Percentiles rank a stretch among this genome's conserved stretches.
phyloP scores from a whole-genome alignment of 129 eudicot genomes.

The Scalesia atractyloides region DNA sequence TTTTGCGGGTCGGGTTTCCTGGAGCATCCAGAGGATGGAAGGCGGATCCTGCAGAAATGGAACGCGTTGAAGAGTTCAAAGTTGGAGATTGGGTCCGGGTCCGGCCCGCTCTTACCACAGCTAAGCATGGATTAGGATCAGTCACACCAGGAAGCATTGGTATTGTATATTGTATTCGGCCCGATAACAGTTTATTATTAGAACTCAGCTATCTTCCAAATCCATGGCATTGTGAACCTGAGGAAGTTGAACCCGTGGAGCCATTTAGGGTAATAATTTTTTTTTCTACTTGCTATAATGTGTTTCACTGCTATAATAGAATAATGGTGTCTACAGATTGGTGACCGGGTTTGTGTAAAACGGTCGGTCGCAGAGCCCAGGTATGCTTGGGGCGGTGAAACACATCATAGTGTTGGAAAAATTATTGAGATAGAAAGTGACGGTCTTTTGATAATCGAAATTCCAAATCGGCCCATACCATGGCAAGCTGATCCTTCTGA shows the following conservation, averaged over 20 bases:
- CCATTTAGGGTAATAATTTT: constrained; percentile 84
- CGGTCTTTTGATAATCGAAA: constrained; percentile 92
- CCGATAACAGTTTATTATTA: constrained; percentile 83
- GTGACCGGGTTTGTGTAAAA: constrained; percentile 95
- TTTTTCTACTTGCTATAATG: too few relatives aligned
- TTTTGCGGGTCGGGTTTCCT: constrained; percentile 97
- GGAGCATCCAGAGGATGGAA: constrained; percentile 99
- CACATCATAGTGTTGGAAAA: constrained; percentile 97
- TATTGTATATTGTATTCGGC: constrained; percentile 85
- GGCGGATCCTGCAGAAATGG: constrained; percentile 99
- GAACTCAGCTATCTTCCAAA: constrained; percentile 95
- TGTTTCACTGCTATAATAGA: too few relatives aligned
- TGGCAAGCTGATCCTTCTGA: constrained; percentile 99
- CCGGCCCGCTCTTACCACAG: constrained; percentile 93
- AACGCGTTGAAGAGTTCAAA: constrained; percentile 94
- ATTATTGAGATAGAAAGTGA: constrained; percentile 91
- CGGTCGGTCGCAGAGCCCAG: constrained; percentile 98
- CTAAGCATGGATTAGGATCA: constrained; percentile 95
- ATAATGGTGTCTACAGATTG: constrained; percentile 55
- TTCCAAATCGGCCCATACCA: constrained; percentile 90
- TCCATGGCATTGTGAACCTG: constrained; percentile 99
- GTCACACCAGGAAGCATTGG: constrained; percentile 99
- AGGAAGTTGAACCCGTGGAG: constrained; percentile 97
- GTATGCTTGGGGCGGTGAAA: constrained; percentile 99
- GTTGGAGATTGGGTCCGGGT: constrained; percentile 99